phyloP scores from a whole-genome alignment of 1,139 yeast species.

The Saccharomyces hybrid region DNA sequence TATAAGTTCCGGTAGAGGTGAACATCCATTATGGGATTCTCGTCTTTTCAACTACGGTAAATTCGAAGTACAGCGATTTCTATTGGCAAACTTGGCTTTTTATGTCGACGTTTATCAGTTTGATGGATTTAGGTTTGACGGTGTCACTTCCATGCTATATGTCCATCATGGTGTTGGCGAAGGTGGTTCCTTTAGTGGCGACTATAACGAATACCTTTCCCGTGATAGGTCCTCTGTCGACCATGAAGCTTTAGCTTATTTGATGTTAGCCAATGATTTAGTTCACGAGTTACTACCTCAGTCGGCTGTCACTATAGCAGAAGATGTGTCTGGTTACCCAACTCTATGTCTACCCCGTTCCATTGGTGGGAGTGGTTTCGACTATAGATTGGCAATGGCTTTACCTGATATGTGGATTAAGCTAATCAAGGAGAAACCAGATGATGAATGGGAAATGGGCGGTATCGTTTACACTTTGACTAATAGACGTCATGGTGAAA shows the following conservation, averaged over 20 bases:
- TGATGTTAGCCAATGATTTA: slow-evolving; percentile 84
- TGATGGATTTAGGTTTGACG: slow-evolving; percentile 96
- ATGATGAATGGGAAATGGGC: slow-evolving; percentile 90
- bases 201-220: slow-evolving; percentile 84
- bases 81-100: slow-evolving; percentile 77
- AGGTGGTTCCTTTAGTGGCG: slow-evolving; percentile 80
- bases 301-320: slow-evolving; percentile 77
- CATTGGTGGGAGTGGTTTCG: slow-evolving; percentile 87
- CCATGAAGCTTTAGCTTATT: slow-evolving; percentile 74
- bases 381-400: slow-evolving; percentile 93
- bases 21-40: slow-evolving; percentile 91
- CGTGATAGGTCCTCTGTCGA: slow-evolving; percentile 64
- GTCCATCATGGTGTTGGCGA: slow-evolving; percentile 86
- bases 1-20: slow-evolving; percentile 48
- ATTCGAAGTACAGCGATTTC: slow-evolving; percentile 82
- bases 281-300: slow-evolving; percentile 48
- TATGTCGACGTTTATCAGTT: slow-evolving; percentile 77
- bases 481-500: slow-evolving; percentile 83
- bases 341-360: slow-evolving; percentile 71
- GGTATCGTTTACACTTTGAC: slow-evolving; percentile 73
- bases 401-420: slow-evolving; percentile 99
- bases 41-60: slow-evolving; percentile 84
- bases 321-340: slow-evolving; percentile 97
- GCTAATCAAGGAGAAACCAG: slow-evolving; percentile 69
- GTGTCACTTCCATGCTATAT: slow-evolving; percentile 91